phyloP scores from a whole-genome alignment of 2,329 filamentous ascomycete genomes.

The Colletotrichum sp. region DNA sequence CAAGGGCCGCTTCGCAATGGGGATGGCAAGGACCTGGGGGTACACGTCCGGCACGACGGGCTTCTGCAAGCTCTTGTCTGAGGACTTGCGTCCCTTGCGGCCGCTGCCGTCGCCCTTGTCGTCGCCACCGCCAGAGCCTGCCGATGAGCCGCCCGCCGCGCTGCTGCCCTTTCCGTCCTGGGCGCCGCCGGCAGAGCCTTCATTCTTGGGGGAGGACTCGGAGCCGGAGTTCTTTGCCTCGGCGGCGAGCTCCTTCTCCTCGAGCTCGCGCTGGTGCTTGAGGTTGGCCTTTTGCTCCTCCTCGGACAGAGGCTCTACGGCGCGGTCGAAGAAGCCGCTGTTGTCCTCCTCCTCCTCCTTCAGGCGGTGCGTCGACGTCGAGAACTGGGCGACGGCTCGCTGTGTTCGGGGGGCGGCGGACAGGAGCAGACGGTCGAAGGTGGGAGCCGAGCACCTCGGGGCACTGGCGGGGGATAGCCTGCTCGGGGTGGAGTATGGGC shows the following conservation, averaged over 20 bases:
- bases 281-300: constrained; percentile 58
- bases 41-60: constrained; percentile 93
- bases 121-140: constrained; percentile 48
- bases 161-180: constrained; percentile 62
- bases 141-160: constrained; percentile 59
- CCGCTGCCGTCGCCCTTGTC: constrained; percentile 58
- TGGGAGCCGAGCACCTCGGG: constrained; percentile 17
- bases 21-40: constrained; percentile 96
- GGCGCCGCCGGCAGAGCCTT: constrained; percentile 32
- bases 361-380: constrained; percentile 35
- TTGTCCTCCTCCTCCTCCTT: constrained; percentile 44
- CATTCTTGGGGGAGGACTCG: constrained; percentile 50
- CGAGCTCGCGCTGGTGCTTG: constrained; percentile 48
- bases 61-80: constrained; percentile 82
- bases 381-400: constrained; percentile 36
- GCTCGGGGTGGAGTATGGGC: constrained; percentile 27
- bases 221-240: constrained; percentile 47
- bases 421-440: constrained; percentile 36
- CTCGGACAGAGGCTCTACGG: constrained; percentile 55
- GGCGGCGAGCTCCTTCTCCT: constrained; percentile 52
- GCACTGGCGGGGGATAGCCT: constrained; percentile 14
- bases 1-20: constrained; percentile 89
- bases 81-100: constrained; percentile 72
- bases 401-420: constrained; percentile 30
- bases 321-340: constrained; percentile 55